phyloP scores from a whole-genome alignment of 2,329 filamentous ascomycete species.

The Fusarium devonianum region DNA sequence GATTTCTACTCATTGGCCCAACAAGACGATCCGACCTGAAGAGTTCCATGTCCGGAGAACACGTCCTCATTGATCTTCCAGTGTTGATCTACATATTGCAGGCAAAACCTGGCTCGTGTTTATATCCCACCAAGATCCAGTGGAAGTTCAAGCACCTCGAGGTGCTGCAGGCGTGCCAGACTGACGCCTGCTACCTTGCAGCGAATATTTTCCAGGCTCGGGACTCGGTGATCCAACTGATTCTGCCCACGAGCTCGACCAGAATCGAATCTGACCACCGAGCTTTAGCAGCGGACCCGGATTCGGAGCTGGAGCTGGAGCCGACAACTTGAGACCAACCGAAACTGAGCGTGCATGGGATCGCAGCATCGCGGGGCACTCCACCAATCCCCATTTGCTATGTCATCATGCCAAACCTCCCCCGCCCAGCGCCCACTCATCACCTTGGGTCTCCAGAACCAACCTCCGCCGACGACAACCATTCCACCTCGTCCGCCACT shows the following conservation, averaged over 20 bases:
- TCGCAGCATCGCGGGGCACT: constrained; percentile 33
- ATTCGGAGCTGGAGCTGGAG: neutral
- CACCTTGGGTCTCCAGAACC: constrained; percentile 20
- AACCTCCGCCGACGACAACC: constrained; percentile 28
- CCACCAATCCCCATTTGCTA: constrained; percentile 24
- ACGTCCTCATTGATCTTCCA: too few species aligned
- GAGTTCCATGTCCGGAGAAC: too few species aligned
- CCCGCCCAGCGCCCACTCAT: constrained; percentile 32
- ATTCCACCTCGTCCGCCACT: constrained; percentile 31
- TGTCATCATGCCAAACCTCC: constrained; percentile 32
- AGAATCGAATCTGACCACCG: too few species aligned
- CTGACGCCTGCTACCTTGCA: neutral
- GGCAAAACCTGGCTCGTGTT: too few species aligned
- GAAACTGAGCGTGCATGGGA: neutral
- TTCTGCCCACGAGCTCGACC: too few species aligned
- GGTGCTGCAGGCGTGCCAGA: neutral
- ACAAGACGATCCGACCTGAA: too few species aligned
- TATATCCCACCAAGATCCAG: neutral
- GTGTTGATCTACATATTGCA: too few species aligned
- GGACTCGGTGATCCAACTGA: too few species aligned
- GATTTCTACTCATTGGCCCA: too few species aligned
- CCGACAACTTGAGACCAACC: too few species aligned
- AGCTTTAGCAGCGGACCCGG: neutral
- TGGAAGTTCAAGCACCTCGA: neutral
- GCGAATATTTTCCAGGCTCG: neutral